Conservation (phyloP, 352 stramenopile genomes). For the Phytophthora sansomeana region DNA sequence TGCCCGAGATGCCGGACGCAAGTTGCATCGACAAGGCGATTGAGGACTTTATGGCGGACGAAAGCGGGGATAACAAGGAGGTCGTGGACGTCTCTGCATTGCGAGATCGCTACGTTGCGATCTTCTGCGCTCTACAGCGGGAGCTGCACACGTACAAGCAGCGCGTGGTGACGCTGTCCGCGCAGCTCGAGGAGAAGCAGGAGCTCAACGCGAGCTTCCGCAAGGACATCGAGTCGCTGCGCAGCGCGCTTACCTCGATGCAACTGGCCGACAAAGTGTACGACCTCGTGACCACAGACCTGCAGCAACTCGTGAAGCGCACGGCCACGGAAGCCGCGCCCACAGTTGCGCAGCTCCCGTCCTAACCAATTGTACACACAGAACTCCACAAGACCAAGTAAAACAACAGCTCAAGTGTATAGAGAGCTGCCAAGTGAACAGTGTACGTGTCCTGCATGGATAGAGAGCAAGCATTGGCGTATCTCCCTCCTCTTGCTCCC, state of each 20-base stretch:
- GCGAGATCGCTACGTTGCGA: conserved; percentile 63
- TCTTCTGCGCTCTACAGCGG: conserved; percentile 73
- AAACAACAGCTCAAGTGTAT: conserved; percentile 16
- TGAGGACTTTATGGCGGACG: conserved; percentile 46
- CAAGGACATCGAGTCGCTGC: conserved; percentile 71
- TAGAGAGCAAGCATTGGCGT: conserved; percentile 25
- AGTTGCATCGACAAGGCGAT: conserved; percentile 65
- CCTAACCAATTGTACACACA: conserved; percentile 6
- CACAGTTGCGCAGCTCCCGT: conserved; percentile 5
- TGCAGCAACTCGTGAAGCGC: conserved; percentile 53
- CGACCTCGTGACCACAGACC: conserved; percentile 59
- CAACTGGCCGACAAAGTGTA: conserved; percentile 72
- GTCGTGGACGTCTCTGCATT: conserved; percentile 45
- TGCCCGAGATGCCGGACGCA: conserved; percentile 35
- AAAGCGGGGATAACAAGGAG: conserved; percentile 15
- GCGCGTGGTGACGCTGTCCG: conserved; percentile 53
- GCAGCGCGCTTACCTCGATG: conserved; percentile 66
- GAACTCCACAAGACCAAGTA: conserved; percentile 4
- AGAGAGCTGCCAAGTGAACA: conserved; percentile 13
- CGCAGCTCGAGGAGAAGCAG: conserved; percentile 64
- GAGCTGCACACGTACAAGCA: conserved; percentile 69
- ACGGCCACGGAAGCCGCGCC: conserved; percentile 16
- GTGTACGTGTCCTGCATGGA: not conserved
- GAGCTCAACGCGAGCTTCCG: conserved; percentile 69
- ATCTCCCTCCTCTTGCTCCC: not conserved